Evolutionary conservation across 139 green algal species (phyloP), one percentile per base, ranked within the genome.

Genomic region (Trebouxia sp.): DNA sequence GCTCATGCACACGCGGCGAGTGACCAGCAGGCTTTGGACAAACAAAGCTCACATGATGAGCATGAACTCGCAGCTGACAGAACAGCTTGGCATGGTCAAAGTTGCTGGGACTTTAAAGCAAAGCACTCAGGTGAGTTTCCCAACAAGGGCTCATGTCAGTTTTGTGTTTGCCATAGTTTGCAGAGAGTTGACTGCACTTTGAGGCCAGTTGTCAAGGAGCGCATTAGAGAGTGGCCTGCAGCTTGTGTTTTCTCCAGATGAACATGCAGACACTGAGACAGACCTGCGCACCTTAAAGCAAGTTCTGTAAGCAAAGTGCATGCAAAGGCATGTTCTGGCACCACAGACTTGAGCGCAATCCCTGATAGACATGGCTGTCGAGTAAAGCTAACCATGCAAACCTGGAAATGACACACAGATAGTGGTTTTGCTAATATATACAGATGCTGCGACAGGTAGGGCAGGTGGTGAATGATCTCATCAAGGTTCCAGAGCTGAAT

Each of bases 31-130:
- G 39, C 62, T 98, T 76, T 92, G 93, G 45, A 88, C 85, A 0
- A 94, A 98, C 81, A 98, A 98, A 72, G 94, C 94, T 9, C 92
- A 95, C 69, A 88, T 98, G 76, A 88, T 94, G 20, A 84, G 82
- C 48, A 89, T 98, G 32, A 86, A 82, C 77, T 89, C 88, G 11
- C 84, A 92, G 80, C 88, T 98, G 24, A 89, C 86, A 22, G 90
- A 97, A 83, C 92, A 97, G 82, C 85, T 98, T 8, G 92, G 87
- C 91, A 76, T 79, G 83, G 80, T 78, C 48, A 81, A 80, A 53
- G 79, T 97, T 41, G 89, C 94, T 12, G 91, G 89, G 24, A 92
- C 90, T 0, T 65, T 98, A 62, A 85, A 86, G 47, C 91, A 93
- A 65, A 93, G 85, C 80, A 90, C 86, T 1, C 91, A 95, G 82